These are phyloP conservation scores for Mycena filopes DNA, from an alignment of 768 basidiomycete genomes.

Conservation along the genomic window DNA sequence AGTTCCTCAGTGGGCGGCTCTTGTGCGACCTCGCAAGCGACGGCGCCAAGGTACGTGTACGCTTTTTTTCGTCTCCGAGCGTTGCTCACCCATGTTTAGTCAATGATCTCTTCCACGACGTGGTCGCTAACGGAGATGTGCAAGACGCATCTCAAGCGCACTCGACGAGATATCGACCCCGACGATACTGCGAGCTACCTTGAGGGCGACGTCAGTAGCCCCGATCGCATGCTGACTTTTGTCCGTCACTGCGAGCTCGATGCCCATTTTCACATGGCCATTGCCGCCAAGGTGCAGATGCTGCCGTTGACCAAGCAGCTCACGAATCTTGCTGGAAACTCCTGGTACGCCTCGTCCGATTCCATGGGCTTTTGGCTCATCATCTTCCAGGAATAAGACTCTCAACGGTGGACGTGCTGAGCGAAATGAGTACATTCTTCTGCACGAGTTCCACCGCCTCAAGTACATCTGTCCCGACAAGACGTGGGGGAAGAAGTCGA, in stretches of 20 bases:
- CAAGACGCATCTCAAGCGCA: conserved; percentile 84
- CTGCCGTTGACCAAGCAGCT: conserved; percentile 92
- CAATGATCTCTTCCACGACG: conserved; percentile 97
- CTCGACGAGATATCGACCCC: conserved; percentile 93
- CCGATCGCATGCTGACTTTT: conserved; percentile 85
- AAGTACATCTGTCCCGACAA: conserved; percentile 99
- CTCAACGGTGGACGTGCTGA: conserved; percentile 97
- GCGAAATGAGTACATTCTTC: conserved; percentile 97
- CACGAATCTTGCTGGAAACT: conserved; percentile 95
- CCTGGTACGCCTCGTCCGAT: conserved; percentile 67
- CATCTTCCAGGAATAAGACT: conserved; percentile 86
- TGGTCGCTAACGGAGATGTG: conserved; percentile 99
- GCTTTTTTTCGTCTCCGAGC: background rate
- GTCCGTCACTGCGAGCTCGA: conserved; percentile 95
- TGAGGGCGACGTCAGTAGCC: conserved; percentile 81
- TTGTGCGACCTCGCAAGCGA: conserved; percentile 95
- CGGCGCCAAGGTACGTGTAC: conserved; percentile 80
- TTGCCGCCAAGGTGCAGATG: conserved; percentile 93
- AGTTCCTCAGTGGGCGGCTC: conserved; percentile 85
- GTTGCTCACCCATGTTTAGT: conserved; percentile 53
- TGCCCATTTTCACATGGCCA: conserved; percentile 97
- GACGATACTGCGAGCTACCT: conserved; percentile 94
- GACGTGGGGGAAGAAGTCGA: conserved; percentile 81
- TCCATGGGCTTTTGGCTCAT: background rate
- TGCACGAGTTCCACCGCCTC: conserved; percentile 96